Percentiles rank a stretch among this genome's conserved stretches.
phyloP scores from a whole-genome alignment of 2,329 filamentous ascomycete genomes.

The Epichloe gansuensis region DNA sequence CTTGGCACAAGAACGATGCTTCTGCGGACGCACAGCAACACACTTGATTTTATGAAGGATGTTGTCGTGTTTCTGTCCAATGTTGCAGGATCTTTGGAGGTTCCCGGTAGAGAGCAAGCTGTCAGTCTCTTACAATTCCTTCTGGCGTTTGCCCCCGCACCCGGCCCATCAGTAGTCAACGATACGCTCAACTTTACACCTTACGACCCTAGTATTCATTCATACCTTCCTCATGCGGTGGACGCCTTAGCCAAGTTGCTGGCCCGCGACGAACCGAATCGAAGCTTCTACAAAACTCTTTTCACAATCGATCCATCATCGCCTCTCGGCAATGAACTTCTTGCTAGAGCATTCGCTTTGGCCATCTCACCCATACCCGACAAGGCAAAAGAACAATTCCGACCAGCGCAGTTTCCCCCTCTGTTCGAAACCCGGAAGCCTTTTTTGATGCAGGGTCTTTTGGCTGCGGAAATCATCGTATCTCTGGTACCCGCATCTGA shows the following conservation, averaged over 20 bases:
- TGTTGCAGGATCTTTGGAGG: slow-evolving; percentile 63
- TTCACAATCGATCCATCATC: slow-evolving; percentile 60
- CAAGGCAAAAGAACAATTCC: slow-evolving; percentile 34
- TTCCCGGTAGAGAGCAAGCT: slow-evolving; percentile 79
- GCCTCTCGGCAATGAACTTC: slow-evolving; percentile 57
- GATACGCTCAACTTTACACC: slow-evolving; percentile 60
- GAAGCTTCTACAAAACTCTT: slow-evolving; percentile 69
- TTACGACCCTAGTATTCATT: slow-evolving; percentile 70
- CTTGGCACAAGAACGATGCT: slow-evolving; percentile 83
- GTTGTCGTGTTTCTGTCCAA: slow-evolving; percentile 82
- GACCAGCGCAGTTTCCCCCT: slow-evolving; percentile 46
- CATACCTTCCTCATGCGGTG: slow-evolving; percentile 79
- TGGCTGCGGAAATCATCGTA: slow-evolving; percentile 79
- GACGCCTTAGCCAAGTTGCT: slow-evolving; percentile 86
- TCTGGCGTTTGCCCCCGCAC: slow-evolving; percentile 74
- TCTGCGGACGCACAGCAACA: slow-evolving; percentile 69
- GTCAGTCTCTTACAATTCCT: slow-evolving; percentile 79
- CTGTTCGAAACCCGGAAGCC: slow-evolving; percentile 76
- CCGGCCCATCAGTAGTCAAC: slow-evolving; percentile 46
- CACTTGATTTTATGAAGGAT: slow-evolving; percentile 95
- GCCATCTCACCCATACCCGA: slow-evolving; percentile 78
- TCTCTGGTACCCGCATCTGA: slow-evolving; percentile 62
- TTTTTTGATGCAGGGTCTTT: slow-evolving; percentile 79
- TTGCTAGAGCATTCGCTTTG: slow-evolving; percentile 78
- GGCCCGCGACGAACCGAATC: slow-evolving; percentile 85